These are phyloP conservation scores for Trametes cingulata DNA, from an alignment of 768 basidiomycete genomes.

Conservation along the genomic window DNA sequence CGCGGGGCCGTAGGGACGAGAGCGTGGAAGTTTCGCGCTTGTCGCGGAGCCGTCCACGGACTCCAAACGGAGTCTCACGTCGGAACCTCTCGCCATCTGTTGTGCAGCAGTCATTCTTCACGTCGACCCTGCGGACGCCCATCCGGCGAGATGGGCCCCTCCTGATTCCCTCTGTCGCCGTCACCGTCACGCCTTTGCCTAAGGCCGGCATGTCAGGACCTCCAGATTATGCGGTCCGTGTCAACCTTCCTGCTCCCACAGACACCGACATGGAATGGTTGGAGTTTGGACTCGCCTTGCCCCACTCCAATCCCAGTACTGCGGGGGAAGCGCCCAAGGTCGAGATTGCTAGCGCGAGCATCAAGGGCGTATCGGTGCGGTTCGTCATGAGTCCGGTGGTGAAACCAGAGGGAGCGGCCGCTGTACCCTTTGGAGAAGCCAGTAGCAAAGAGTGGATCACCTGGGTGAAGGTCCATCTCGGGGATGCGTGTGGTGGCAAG, in stretches of 20 bases:
- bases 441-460: conserved; percentile 59
- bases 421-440: conserved; percentile 52
- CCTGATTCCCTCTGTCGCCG: conserved; percentile 61
- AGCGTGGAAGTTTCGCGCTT: conserved; percentile 20
- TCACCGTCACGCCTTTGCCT: conserved; percentile 54
- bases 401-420: conserved; percentile 39
- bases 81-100: conserved; percentile 26
- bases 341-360: conserved; percentile 57
- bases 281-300: conserved; percentile 69
- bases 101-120: conserved; percentile 26
- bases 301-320: conserved; percentile 26
- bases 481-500: conserved; percentile 49
- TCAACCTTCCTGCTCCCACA: conserved; percentile 55
- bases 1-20: conserved; percentile 17
- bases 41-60: conserved; percentile 26
- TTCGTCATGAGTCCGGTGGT: conserved; percentile 52
- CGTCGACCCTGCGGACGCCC: conserved; percentile 23
- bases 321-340: conserved; percentile 41
- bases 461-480: conserved; percentile 65
- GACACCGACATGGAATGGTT: conserved; percentile 69
- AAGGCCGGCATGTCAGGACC: conserved; percentile 29
- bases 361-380: conserved; percentile 65
- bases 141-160: conserved; percentile 53
- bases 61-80: conserved; percentile 22
- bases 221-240: conserved; percentile 58